Conservation (phyloP, 2,329 filamentous ascomycete species). For the Ophiostoma perfectum region DNA sequence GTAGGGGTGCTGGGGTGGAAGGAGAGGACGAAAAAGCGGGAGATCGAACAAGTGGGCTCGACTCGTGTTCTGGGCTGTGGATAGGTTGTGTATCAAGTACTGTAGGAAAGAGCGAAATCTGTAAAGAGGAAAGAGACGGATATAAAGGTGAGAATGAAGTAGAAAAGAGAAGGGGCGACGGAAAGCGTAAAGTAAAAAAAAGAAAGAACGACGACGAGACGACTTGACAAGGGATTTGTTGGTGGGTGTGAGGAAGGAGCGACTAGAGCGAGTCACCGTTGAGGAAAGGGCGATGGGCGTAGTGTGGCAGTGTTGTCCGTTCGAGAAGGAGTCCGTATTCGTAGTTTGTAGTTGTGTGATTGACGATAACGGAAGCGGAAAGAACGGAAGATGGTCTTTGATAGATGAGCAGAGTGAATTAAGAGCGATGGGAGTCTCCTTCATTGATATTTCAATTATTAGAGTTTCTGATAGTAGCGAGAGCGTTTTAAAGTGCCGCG, state of each 20-base stretch:
- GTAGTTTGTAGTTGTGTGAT: not conserved
- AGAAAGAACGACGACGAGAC: not conserved
- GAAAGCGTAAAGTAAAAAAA: not conserved
- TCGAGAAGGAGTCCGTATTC: conserved; percentile 1
- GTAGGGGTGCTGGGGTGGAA: conserved; percentile 3
- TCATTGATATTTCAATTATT: not conserved
- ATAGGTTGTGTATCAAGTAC: too few relatives aligned
- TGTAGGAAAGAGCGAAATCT: not conserved
- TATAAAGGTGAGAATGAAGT: not conserved
- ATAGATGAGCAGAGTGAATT: not conserved
- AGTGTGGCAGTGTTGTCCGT: conserved; percentile 9
- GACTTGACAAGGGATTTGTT: not conserved
- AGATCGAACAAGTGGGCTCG: not conserved
- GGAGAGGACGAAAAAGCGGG: not conserved
- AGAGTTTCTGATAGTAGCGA: not conserved
- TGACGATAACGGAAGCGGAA: conserved; percentile 9
- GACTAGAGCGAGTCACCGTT: conserved; percentile 1
- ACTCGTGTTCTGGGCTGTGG: too few relatives aligned
- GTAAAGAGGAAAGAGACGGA: not conserved
- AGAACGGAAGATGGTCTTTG: not conserved
- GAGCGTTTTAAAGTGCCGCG: conserved; percentile 11
- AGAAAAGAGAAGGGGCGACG: not conserved
- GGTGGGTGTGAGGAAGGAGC: conserved; percentile 3
- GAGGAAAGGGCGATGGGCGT: not conserved
- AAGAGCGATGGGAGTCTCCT: not conserved